Evolutionary conservation across 495 filamentous ascomycete genomes (phyloP), one percentile per base, ranked within the genome.

Genomic region (Barbatosphaeria neglecta): DNA sequence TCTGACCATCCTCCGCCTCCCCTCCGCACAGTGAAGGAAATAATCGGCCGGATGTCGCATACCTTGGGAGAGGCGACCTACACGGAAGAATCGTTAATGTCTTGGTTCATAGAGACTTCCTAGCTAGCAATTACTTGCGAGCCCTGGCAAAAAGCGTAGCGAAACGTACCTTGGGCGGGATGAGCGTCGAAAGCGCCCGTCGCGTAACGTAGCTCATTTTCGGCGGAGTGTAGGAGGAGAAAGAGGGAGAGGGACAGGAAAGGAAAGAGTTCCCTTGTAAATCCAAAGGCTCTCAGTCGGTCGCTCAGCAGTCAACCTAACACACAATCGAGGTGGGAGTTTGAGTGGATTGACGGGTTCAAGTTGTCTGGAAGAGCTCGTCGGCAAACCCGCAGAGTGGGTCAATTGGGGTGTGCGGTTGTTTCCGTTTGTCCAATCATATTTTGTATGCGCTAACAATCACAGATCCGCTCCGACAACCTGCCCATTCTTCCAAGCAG

Each of bases 171-270:
- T 97, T 97, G 55, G 92, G 92, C 56, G 92, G 92, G 66, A 99
- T 94, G 63, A 99, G 78, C 76, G 93, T 95, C 60, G 93, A 96
- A 61, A 99, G 83, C 76, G 78, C 83, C 67, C 90, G 80, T 67
- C 83, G 84, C 57, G 78, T 75, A 58, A 92, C 78, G 80, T 77
- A 88, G 73, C 88, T 95, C 90, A 95, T 97, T 67, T 71, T 84
- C n/a, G 78, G 64, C 63, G 66, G 66, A 27, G 51, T 61, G 49
- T 40, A 47, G 42, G 47, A 49, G 43, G 28, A 59, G 39, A 49
- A 43, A 55, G 47, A 47, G 46, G 53, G 52, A 50, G 48, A 52
- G 46, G 40, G 37, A 46, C 47, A 41, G 45, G 46, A 48, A 50
- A 46, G 18, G 7, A 10, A 16, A 8, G 27, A 35, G 31, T n/a